Evolutionary conservation across 75 land plant genomes (phyloP), one percentile per base, ranked within the genome.

Genomic region (Cryptomeria japonica): DNA sequence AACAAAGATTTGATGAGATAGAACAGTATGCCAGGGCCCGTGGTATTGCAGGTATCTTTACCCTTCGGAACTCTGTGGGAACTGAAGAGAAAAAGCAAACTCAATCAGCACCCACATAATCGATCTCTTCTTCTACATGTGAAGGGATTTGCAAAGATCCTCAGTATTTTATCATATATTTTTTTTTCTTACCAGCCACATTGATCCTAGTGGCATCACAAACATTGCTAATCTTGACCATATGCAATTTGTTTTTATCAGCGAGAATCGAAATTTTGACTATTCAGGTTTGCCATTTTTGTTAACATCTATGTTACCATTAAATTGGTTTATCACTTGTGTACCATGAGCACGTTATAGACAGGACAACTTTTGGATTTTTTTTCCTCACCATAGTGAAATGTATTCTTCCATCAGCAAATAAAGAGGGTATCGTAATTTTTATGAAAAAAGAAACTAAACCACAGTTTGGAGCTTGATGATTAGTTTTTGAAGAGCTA

Each of bases 1-100:
- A 89, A 88, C 92, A 89, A 7, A 93, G 87, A 84, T 38, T 93
- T 19, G 85, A 70, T 53, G 94, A 91, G 55, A 18, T 94, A 31
- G 94, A 93, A 68, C 58, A 88, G 42, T 88, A 90, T 25, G 76
- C 92, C 51, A 88, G 68, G 79, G 87, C 86, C 46, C 68, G 89
- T 49, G 94, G 95, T 28, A 90, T 94, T 37, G 34, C 91, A 47
- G 93, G 92, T 41, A 38, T 94, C 42, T 86, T 92, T 46, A 87
- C 87, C 13, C 84, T 89, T 85, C 91, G 46, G 87, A 85, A 86
- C 19, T 36, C 84, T 46, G 84, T 44, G 3, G 25, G 53, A 61
- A 4, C 87, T 55, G 91, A 84, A 86, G 89, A 3, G 16, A 86
- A 46, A 49, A 87, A 87, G 38, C 28, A 82, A 82, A 44, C 49